Evolutionary conservation across 2,329 filamentous ascomycete species (phyloP).

Genomic region (Xylariaceae sp.): DNA sequence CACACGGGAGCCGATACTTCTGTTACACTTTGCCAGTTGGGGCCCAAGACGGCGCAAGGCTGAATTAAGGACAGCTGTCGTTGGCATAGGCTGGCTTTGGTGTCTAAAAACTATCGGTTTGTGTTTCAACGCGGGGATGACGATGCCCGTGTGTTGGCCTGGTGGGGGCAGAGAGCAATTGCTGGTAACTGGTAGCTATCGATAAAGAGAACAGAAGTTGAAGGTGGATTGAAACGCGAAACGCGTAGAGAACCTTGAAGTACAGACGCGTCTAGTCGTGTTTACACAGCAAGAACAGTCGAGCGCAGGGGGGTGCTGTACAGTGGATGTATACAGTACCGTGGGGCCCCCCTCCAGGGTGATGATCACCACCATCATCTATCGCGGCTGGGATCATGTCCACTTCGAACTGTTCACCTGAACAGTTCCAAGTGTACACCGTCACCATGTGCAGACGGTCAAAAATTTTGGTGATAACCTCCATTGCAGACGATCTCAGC

Average conservation of each 20-base stretch:
- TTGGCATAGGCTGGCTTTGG: constrained; percentile 9
- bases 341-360: too few relatives aligned
- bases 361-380: too few relatives aligned
- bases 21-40: background rate
- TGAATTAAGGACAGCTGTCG: background rate
- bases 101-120: background rate
- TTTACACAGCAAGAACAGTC: too few relatives aligned
- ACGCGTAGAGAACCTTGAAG: constrained; percentile 24
- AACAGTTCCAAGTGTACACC: too few relatives aligned
- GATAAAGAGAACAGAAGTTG: constrained; percentile 11
- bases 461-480: too few relatives aligned
- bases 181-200: constrained; percentile 12
- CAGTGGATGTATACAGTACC: too few relatives aligned
- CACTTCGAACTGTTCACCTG: too few relatives aligned
- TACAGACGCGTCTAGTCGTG: background rate
- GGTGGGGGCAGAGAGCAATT: constrained; percentile 22
- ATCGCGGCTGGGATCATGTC: too few relatives aligned
- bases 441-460: too few relatives aligned
- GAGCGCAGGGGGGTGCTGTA: too few relatives aligned
- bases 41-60: background rate
- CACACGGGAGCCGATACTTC: too few relatives aligned
- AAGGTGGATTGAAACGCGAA: constrained; percentile 8
- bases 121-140: constrained; percentile 18
- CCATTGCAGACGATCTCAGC: too few relatives aligned
- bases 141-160: constrained; percentile 15